Conservation (phyloP, 2,329 filamentous ascomycete species). For the Botrytis medusae region DNA sequence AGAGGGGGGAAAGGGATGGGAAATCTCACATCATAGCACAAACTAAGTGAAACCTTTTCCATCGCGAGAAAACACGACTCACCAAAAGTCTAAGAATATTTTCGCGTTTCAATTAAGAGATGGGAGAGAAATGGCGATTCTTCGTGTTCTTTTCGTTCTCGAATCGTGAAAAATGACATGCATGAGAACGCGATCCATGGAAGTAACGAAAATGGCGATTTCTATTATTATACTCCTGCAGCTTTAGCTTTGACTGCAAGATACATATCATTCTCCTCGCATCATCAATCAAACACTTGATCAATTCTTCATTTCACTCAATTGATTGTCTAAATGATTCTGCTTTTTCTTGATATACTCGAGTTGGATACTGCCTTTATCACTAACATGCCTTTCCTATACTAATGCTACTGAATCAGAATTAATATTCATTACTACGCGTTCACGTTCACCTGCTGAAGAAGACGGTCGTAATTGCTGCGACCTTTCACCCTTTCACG, state of each 20-base stretch:
- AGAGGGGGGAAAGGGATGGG: background rate
- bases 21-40: background rate
- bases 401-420: background rate
- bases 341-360: background rate
- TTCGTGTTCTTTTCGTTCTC: conserved; percentile 4
- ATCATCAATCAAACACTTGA: background rate
- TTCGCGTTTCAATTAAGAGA: background rate
- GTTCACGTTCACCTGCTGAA: background rate
- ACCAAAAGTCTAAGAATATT: background rate
- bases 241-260: background rate
- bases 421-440: background rate
- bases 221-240: background rate
- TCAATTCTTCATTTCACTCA: background rate
- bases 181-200: background rate
- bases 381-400: background rate
- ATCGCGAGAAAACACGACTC: conserved; percentile 7
- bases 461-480: background rate
- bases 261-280: background rate
- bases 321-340: background rate
- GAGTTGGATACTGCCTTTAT: background rate
- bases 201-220: background rate
- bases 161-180: conserved; percentile 5
- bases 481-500: conserved; percentile 5
- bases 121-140: background rate
- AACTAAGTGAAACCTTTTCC: background rate